Conservation (phyloP, 495 filamentous ascomycete genomes). For the Hypoxylon crocopeplum region DNA sequence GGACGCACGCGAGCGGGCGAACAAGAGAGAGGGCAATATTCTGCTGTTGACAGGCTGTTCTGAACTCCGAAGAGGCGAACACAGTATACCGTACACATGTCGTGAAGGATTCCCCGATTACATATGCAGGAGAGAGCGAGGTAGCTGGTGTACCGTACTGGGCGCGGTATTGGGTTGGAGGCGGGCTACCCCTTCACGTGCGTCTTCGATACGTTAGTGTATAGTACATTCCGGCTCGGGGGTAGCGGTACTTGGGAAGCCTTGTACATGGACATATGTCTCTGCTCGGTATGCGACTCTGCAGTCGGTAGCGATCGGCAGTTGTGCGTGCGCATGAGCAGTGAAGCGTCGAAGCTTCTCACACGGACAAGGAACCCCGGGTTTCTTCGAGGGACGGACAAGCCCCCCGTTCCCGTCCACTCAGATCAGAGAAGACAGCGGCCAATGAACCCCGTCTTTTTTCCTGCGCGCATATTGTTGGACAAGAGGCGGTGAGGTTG, state of each 20-base stretch:
- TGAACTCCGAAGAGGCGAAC: conserved; percentile 26
- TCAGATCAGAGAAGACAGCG: conserved; percentile 6
- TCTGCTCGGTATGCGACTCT: conserved; percentile 30
- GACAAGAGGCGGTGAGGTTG: conserved; percentile 35
- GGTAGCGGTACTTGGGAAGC: conserved; percentile 15
- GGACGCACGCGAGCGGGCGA: conserved; percentile 2
- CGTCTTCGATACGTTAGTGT: conserved; percentile 4
- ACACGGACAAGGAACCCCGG: conserved; percentile 37
- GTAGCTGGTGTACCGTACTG: neutral
- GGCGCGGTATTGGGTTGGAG: conserved; percentile 9
- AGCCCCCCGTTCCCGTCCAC: conserved; percentile 32
- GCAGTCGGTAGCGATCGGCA: conserved; percentile 39
- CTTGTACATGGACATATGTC: neutral
- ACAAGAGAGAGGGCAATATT: conserved; percentile 4
- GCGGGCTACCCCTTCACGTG: conserved; percentile 30
- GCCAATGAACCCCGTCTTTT: neutral
- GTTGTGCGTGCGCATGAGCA: conserved; percentile 33
- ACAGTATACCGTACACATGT: conserved; percentile 1
- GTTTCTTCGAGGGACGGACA: conserved; percentile 26
- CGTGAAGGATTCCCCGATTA: too few relatives aligned
- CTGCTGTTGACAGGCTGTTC: conserved; percentile 1
- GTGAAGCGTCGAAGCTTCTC: too few relatives aligned
- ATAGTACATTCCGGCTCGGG: conserved; percentile 10
- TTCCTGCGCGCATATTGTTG: conserved; percentile 22
- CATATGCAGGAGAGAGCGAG: neutral